Evolutionary conservation across 2,329 filamentous ascomycete species (phyloP).

Genomic region (Lasiodiplodia theobromae): DNA sequence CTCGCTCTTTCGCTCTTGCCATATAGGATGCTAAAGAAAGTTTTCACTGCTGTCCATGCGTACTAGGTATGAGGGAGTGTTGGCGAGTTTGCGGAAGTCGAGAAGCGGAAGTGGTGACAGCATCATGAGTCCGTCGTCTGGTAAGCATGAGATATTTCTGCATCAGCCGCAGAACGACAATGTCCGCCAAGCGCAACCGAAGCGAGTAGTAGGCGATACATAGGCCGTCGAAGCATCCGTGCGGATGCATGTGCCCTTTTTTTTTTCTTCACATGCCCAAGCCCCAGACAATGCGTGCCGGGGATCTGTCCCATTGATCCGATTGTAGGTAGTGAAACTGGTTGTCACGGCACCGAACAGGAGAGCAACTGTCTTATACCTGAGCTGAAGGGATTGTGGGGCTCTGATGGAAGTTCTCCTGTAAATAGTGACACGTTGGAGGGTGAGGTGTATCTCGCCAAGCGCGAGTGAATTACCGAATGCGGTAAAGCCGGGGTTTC

Average conservation of each 20-base stretch:
- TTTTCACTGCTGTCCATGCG: too few relatives aligned
- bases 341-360: neutral
- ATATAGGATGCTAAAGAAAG: too few relatives aligned
- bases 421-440: neutral
- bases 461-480: neutral
- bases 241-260: neutral
- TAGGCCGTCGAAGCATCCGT: neutral
- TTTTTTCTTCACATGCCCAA: neutral
- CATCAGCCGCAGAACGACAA: neutral
- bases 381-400: neutral
- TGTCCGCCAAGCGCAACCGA: neutral
- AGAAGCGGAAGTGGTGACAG: neutral
- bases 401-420: neutral
- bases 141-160: neutral
- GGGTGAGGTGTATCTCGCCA: neutral
- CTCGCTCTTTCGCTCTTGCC: too few relatives aligned
- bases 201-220: neutral
- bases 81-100: neutral
- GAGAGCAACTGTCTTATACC: neutral
- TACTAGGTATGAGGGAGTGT: neutral
- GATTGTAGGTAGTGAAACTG: neutral
- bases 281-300: neutral
- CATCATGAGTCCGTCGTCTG: neutral
- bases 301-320: neutral
- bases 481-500: constrained; percentile 14